Conservation (phyloP, 1,284 basidiomycete species). For the Ganoderma sinense region DNA sequence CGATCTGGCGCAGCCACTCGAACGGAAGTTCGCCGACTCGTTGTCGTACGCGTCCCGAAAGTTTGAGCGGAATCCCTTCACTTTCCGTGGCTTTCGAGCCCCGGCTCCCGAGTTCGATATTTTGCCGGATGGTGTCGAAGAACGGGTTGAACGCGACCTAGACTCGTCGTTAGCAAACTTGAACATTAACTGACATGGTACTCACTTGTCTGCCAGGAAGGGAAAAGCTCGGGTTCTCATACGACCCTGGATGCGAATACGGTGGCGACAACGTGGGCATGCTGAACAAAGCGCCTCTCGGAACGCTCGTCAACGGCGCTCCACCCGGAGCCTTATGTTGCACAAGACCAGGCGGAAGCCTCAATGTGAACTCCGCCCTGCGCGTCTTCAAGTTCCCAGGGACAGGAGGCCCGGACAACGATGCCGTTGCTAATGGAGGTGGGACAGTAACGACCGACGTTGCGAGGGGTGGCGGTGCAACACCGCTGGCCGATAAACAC, state of each 20-base stretch:
- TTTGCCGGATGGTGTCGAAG: conserved; percentile 96
- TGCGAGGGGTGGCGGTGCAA: conserved; percentile 1
- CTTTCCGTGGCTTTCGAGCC: conserved; percentile 47
- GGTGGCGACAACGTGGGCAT: conserved; percentile 30
- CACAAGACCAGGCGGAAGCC: conserved; percentile 21
- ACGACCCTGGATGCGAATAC: conserved; percentile 20
- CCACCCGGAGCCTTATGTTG: conserved; percentile 15
- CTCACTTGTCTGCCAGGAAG: conserved; percentile 30
- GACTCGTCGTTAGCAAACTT: not conserved
- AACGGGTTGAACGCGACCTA: conserved; percentile 79
- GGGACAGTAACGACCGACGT: conserved; percentile 16
- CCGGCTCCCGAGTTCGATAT: conserved; percentile 88
- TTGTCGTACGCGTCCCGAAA: conserved; percentile 67
- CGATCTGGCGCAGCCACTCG: conserved; percentile 82
- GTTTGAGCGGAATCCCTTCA: conserved; percentile 80
- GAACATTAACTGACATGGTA: not conserved
- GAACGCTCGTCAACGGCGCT: conserved; percentile 1
- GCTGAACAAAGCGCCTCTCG: conserved; percentile 27
- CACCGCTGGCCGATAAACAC: conserved; percentile 11
- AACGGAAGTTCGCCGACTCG: conserved; percentile 83
- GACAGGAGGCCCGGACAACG: not conserved
- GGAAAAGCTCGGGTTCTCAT: conserved; percentile 23
- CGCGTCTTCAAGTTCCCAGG: not conserved
- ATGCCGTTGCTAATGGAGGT: conserved; percentile 6
- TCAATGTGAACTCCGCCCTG: conserved; percentile 16